Base-by-base conservation (phyloP, 495 filamentous ascomycete genomes). In the Elaphomyces granulatus region DNA sequence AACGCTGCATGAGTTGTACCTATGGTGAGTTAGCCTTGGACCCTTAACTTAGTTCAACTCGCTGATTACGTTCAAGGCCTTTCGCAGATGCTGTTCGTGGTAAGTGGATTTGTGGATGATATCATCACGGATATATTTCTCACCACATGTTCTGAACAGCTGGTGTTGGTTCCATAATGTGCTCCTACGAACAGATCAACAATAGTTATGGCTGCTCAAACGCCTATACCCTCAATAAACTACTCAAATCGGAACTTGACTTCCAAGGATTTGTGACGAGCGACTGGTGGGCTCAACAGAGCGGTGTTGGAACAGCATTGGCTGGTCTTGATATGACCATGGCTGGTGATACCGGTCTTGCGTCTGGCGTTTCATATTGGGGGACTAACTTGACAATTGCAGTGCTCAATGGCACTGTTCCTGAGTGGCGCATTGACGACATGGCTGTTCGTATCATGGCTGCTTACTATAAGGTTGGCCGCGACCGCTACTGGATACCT, bases 231-330 rank as follows among this genome's bases (percentile, higher is more conserved):
- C 49, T 86, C 37, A 94, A 94, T 64, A 74, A 80, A 54, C 52
- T 94, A 15, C 74, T 98, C 38, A 98, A 98, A 66, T 67, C 75
- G 39, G 90, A 98, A 54, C 69, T 95, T 4, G 87, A 81, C 20
- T 98, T 93, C 69, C 90, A 95, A 62, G 88, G 88, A 8, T 94
- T 94, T 52, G 68, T 88, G 46, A 83, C 88, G 80, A 86, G 75
- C 45, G 87, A 93, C 52, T 94, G 86, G 86, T 64, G 71, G 53
- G 87, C 83, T 4, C 87, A 94, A 50, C 82, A 92, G 56, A 74
- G 79, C 14, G 90, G 90, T 53, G 86, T 81, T 14, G 70, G 74
- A 20, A 68, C 68, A 41, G 82, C 84, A 20, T 62, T 86, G 18
- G 90, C 90, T 35, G 90, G 90, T 39, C 59, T 95, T 34, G 88